Percentiles rank a stretch among this genome's conserved stretches.
These are phyloP conservation scores for Hortaea sp. DNA, from an alignment of 2,329 filamentous ascomycete genomes.

Conservation along the genomic window DNA sequence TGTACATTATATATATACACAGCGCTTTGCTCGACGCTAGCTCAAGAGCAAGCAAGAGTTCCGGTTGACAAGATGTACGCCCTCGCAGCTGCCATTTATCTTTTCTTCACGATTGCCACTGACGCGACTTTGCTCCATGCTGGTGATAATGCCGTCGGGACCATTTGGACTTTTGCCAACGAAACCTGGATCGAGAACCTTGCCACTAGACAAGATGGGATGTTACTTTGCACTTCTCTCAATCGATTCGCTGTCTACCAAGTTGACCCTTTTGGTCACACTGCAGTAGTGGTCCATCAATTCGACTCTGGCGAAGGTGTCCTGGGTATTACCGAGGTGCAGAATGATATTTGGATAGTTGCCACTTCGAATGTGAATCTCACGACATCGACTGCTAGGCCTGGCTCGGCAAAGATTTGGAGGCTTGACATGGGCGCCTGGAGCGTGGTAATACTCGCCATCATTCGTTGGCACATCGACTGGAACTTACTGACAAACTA, in stretches of 20 bases:
- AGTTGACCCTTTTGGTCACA: slow-evolving; percentile 3
- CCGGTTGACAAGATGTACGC: too few relatives aligned
- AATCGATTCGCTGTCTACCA: slow-evolving; percentile 2
- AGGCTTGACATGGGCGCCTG: slow-evolving; percentile 3
- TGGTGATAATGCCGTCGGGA: neutral
- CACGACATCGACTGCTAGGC: neutral
- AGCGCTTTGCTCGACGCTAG: too few relatives aligned
- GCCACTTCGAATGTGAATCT: neutral
- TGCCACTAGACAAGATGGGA: slow-evolving; percentile 1
- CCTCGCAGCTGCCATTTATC: too few relatives aligned
- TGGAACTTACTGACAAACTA: neutral
- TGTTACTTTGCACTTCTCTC: slow-evolving; percentile 3
- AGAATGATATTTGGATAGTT: slow-evolving; percentile 2
- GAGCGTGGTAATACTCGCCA: neutral
- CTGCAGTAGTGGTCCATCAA: neutral
- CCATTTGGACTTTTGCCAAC: slow-evolving; percentile 2
- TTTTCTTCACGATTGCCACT: too few relatives aligned
- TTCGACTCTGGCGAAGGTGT: slow-evolving; percentile 1
- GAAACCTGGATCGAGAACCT: slow-evolving; percentile 7
- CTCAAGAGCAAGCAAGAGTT: too few relatives aligned
- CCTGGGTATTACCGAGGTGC: slow-evolving; percentile 1
- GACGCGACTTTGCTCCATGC: too few relatives aligned
- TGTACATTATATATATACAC: too few relatives aligned
- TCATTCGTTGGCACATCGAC: neutral
- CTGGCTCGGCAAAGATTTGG: slow-evolving; percentile 2